Evolutionary conservation across 2,329 filamentous ascomycete genomes (phyloP), one percentile per base, ranked within the genome.

Genomic region (Nemania sp.): DNA sequence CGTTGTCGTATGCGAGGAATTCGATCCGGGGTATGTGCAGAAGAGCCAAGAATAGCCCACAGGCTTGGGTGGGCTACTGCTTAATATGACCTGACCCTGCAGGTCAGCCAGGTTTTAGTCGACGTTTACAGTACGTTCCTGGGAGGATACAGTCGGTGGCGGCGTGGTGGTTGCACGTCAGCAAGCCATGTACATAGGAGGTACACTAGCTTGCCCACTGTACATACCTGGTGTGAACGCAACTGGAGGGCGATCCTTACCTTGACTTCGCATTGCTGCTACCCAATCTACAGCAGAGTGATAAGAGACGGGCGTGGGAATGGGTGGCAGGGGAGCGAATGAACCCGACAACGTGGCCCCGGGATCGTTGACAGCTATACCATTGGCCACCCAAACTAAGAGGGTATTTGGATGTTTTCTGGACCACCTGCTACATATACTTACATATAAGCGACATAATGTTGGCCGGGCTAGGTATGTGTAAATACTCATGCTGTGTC

Each of bases 261-360:
- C 17, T 17, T 15, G 44, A 17, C 7, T 19, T 23, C 7, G 9
- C 3, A 26, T 20, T 2, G 30, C 43, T 23, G 33, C 5, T 15
- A 9, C 24, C 11, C n/a, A n/a, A 15, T 12, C 28, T 31, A 28
- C 11, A 31, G 40, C 24, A 24, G 23, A 52, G 17, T 19, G 45
- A 31, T 33, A 47, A 36, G 24, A 31, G 33, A 23, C 31, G 19
- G 44, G 44, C 41, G 56, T 55, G 52, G 34, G 24, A 58, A 47
- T 54, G 30, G 19, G n/a, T 11, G 33, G 34, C 40, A 44, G 34
- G 50, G 48, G 44, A 9, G 50, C 23, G 41, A 45, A 24, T 24
- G 44, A 53, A 59, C 52, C 56, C 56, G 56, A 59, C 56, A 59
- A 48, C 49, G 56, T 56, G 56, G 56, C 34, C 53, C 52, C 41